Conservation (phyloP, 2,329 filamentous ascomycete genomes). For the Leptographium procerum region DNA sequence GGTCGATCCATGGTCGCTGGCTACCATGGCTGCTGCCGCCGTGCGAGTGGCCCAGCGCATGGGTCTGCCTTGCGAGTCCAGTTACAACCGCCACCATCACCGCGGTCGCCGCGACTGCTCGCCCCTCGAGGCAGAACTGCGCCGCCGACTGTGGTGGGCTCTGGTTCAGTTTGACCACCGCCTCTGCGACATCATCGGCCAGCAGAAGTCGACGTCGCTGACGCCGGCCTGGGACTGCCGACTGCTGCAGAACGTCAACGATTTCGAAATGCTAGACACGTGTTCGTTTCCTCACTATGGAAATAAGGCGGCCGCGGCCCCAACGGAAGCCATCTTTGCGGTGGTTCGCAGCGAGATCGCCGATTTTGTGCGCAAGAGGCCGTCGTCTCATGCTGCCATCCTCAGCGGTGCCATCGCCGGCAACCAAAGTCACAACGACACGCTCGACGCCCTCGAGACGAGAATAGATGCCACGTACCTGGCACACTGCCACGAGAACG, state of each 20-base stretch:
- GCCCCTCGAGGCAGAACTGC: conserved; percentile 44
- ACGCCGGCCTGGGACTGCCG: conserved; percentile 28
- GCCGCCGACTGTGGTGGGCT: conserved; percentile 51
- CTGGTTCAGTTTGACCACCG: conserved; percentile 45
- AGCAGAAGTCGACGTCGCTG: conserved; percentile 16
- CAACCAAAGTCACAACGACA: background rate
- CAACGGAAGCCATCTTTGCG: conserved; percentile 31
- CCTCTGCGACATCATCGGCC: conserved; percentile 37
- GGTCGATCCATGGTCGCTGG: conserved; percentile 38
- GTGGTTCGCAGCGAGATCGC: conserved; percentile 28
- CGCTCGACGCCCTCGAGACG: conserved; percentile 24
- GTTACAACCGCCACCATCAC: conserved; percentile 11
- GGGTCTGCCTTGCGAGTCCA: conserved; percentile 38
- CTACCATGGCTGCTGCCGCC: conserved; percentile 39
- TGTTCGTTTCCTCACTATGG: conserved; percentile 19
- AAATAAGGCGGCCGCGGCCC: conserved; percentile 20
- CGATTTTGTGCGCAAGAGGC: conserved; percentile 23
- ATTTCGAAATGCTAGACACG: conserved; percentile 33
- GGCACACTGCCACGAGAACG: conserved; percentile 24
- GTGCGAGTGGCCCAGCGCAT: conserved; percentile 47
- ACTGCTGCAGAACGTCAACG: conserved; percentile 32
- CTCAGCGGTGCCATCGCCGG: background rate
- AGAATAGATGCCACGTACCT: conserved; percentile 36
- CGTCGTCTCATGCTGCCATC: conserved; percentile 17
- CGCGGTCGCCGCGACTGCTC: background rate